phyloP scores from a whole-genome alignment of 495 filamentous ascomycete genomes.

The Viridothelium virens region DNA sequence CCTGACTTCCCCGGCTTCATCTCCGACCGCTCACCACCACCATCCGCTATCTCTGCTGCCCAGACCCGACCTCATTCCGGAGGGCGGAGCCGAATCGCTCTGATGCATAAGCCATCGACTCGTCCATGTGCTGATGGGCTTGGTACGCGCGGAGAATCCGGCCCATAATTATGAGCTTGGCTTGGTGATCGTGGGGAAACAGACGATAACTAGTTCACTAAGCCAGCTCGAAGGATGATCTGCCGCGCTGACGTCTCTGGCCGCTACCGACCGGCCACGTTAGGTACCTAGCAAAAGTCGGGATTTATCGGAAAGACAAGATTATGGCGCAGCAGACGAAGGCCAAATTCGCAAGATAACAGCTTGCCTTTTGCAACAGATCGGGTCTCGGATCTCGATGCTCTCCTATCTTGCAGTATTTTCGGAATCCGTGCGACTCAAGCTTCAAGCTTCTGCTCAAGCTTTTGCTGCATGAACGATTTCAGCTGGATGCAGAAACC shows the following conservation, averaged over 20 bases:
- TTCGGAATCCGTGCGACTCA: not conserved
- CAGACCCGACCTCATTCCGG: not conserved
- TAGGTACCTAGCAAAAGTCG: not conserved
- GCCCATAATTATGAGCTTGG: not conserved
- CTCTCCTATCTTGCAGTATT: not conserved
- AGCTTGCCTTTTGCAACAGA: not conserved
- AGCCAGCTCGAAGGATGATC: too few relatives aligned
- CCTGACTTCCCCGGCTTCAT: not conserved
- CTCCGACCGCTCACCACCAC: not conserved
- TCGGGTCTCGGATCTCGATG: slow-evolving; percentile 6
- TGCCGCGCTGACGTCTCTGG: too few relatives aligned
- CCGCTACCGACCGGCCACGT: too few relatives aligned
- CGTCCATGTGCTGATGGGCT: not conserved
- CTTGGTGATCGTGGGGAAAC: not conserved
- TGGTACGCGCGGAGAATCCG: not conserved
- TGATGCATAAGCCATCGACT: not conserved
- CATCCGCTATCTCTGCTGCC: too few relatives aligned
- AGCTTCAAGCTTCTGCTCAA: slow-evolving; percentile 2
- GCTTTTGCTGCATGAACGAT: slow-evolving; percentile 7
- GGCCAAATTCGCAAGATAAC: not conserved
- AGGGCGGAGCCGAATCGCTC: not conserved
- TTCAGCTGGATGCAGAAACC: not conserved
- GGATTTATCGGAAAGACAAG: not conserved
- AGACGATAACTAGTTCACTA: too few relatives aligned
- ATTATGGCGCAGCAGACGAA: not conserved